A percentile compares a stretch with the other conserved stretches of the same genome.
Evolutionary conservation across 2,329 filamentous ascomycete genomes (phyloP).

Genomic region (Boeremia lycopersici): DNA sequence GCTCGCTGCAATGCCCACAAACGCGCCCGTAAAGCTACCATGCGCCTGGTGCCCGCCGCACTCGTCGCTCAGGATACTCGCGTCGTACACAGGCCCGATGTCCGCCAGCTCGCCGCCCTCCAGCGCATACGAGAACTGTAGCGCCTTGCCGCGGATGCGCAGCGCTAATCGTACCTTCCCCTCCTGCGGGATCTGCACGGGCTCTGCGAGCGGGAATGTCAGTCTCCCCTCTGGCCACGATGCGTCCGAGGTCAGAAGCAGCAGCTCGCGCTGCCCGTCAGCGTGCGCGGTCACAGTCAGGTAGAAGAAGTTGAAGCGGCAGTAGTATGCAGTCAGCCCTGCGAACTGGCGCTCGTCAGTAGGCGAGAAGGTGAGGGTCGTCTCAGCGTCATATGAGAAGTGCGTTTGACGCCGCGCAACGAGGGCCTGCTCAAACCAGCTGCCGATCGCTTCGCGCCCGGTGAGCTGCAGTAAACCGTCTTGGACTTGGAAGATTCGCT

Average conservation of each 20-base stretch:
- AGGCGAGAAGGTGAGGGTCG: constrained; percentile 60
- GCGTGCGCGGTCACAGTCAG: constrained; percentile 63
- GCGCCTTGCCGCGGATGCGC: constrained; percentile 56
- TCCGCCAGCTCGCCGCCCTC: constrained; percentile 53
- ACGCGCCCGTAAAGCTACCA: constrained; percentile 67
- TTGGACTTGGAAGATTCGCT: constrained; percentile 56
- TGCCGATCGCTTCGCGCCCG: constrained; percentile 57
- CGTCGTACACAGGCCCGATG: constrained; percentile 63
- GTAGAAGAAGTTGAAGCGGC: constrained; percentile 70
- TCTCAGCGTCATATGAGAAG: constrained; percentile 67
- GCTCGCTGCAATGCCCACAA: constrained; percentile 43
- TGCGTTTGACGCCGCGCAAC: constrained; percentile 62
- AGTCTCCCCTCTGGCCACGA: constrained; percentile 62
- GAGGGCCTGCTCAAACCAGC: constrained; percentile 58
- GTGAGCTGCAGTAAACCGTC: constrained; percentile 58
- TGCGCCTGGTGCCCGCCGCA: constrained; percentile 66
- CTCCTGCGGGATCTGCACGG: constrained; percentile 58
- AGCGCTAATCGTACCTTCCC: constrained; percentile 62
- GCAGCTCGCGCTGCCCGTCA: constrained; percentile 63
- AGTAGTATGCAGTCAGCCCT: constrained; percentile 67
- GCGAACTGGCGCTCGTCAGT: constrained; percentile 66
- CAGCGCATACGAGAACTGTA: constrained; percentile 65
- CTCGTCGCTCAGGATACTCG: constrained; percentile 66
- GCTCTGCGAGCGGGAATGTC: constrained; percentile 48
- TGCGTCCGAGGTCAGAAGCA: constrained; percentile 62